Evolutionary conservation across 73 alveolate species (phyloP).

Genomic region (Tetrahymena malaccensis): DNA sequence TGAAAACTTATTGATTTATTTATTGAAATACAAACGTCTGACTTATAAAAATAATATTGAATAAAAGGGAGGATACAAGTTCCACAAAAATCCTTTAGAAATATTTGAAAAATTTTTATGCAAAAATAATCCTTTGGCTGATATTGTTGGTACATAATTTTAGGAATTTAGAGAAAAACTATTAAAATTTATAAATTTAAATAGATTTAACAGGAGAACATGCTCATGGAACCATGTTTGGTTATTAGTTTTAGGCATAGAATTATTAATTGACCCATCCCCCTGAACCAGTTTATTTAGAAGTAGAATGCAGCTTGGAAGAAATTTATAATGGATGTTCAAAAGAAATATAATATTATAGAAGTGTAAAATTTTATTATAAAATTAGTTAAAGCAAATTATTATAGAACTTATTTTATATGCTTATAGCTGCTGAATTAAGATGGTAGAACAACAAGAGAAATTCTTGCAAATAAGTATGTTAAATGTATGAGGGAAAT

Average conservation of each 20-base stretch:
- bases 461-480: constrained; percentile 40
- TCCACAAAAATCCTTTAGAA: constrained; percentile 81
- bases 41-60: neutral
- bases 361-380: neutral
- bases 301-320: constrained; percentile 69
- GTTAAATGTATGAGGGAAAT: neutral
- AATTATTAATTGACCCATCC: constrained; percentile 29
- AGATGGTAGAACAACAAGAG: constrained; percentile 73
- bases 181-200: neutral
- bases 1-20: neutral
- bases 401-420: neutral
- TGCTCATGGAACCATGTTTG: constrained; percentile 65
- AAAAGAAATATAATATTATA: constrained; percentile 57
- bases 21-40: neutral
- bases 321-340: constrained; percentile 78
- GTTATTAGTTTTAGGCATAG: constrained; percentile 60
- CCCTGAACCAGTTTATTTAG: constrained; percentile 49
- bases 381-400: neutral
- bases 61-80: constrained; percentile 84
- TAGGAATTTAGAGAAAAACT: neutral
- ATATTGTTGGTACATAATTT: constrained; percentile 39
- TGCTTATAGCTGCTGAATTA: constrained; percentile 37
- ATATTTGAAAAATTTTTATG: constrained; percentile 91
- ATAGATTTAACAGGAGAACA: constrained; percentile 26
- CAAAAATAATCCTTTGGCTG: constrained; percentile 76